Conservation (phyloP, 306 rosid species). For the Citrullus amarus region DNA sequence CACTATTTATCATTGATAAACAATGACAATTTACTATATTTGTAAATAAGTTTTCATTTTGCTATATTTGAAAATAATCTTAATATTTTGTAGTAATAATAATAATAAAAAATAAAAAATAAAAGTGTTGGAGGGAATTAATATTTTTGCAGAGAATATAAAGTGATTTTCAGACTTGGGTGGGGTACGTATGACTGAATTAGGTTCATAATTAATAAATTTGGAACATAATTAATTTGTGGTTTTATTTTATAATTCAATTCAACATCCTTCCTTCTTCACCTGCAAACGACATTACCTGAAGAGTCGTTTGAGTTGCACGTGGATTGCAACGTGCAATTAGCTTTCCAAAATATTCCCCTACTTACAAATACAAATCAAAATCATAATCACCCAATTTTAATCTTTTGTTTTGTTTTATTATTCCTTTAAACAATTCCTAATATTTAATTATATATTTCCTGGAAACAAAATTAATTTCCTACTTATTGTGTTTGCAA, state of each 20-base stretch:
- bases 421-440: background rate
- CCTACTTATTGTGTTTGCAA: background rate
- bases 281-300: slow-evolving; percentile 10
- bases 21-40: no score
- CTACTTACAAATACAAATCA: background rate
- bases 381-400: background rate
- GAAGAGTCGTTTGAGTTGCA: background rate
- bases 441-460: background rate
- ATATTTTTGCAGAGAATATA: background rate
- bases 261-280: background rate
- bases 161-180: slow-evolving; percentile 11
- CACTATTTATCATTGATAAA: no score
- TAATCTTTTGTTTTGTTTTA: background rate
- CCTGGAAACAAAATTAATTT: background rate
- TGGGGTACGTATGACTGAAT: background rate
- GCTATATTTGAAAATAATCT: no score
- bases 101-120: background rate
- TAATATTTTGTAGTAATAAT: no score
- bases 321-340: slow-evolving; percentile 11
- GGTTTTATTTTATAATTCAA: background rate
- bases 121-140: background rate
- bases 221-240: background rate
- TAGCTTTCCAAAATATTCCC: slow-evolving; percentile 35
- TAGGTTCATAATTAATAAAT: background rate
- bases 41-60: no score